Evolutionary conservation across 2,329 filamentous ascomycete species (phyloP).

Genomic region (Claviceps cyperi): DNA sequence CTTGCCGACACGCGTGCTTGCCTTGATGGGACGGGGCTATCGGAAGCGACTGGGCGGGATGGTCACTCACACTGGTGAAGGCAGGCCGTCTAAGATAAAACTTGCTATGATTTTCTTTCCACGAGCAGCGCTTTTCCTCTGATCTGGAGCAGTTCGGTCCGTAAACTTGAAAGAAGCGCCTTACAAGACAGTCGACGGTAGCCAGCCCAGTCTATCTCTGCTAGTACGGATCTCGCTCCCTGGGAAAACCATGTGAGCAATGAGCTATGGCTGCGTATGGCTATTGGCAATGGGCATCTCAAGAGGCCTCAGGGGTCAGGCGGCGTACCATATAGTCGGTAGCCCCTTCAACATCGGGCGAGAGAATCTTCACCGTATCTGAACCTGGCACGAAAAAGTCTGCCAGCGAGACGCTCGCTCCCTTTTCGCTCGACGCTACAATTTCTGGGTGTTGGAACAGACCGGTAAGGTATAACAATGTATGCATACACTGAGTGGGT

Average conservation of each 20-base stretch:
- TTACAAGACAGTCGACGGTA: too few species aligned
- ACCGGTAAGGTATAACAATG: too few species aligned
- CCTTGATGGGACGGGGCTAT: constrained; percentile 51
- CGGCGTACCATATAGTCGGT: constrained; percentile 46
- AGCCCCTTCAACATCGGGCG: constrained; percentile 42
- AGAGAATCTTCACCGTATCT: constrained; percentile 32
- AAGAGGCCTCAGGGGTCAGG: constrained; percentile 45
- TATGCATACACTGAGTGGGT: too few species aligned
- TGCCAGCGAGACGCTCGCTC: too few species aligned
- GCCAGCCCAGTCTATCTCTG: too few species aligned
- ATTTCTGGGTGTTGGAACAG: too few species aligned
- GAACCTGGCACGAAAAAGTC: constrained; percentile 6
- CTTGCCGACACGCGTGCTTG: constrained; percentile 49
- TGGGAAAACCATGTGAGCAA: constrained; percentile 45
- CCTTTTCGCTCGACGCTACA: too few species aligned
- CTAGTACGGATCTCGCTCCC: background rate
- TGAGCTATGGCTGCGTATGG: too few species aligned
- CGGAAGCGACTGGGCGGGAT: constrained; percentile 43
- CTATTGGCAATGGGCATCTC: too few species aligned
- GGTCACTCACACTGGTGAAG: constrained; percentile 17
- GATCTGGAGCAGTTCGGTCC: too few species aligned
- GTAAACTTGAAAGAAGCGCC: too few species aligned
- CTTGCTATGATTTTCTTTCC: constrained; percentile 28
- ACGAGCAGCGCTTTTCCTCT: constrained; percentile 17
- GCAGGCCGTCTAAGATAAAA: constrained; percentile 23